Conservation (phyloP, 768 basidiomycete species). For the Dentipellis sp. region DNA sequence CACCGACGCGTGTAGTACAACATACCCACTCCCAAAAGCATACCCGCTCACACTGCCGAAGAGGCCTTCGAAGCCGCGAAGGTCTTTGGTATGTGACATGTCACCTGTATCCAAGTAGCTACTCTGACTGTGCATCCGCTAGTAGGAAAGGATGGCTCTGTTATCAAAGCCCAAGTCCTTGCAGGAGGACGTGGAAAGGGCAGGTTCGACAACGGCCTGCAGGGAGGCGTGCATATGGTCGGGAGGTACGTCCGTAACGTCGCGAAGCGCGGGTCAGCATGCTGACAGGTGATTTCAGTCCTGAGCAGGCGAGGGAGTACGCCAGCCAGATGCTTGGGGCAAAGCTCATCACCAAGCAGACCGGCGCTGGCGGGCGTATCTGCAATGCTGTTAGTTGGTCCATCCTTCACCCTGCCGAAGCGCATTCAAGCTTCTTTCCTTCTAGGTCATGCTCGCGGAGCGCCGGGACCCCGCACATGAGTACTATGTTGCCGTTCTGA, state of each 20-base stretch:
- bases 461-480: slow-evolving; percentile 89
- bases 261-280: background rate
- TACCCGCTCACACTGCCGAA: slow-evolving; percentile 77
- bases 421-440: background rate
- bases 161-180: slow-evolving; percentile 98
- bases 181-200: slow-evolving; percentile 99
- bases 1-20: slow-evolving; percentile 60
- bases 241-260: slow-evolving; percentile 46
- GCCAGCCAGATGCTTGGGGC: slow-evolving; percentile 92
- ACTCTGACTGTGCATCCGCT: background rate
- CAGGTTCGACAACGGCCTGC: slow-evolving; percentile 89
- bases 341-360: slow-evolving; percentile 97
- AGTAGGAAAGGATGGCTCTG: slow-evolving; percentile 66
- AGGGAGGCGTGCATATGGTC: slow-evolving; percentile 95
- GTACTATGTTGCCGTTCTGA: slow-evolving; percentile 95
- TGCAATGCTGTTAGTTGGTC: slow-evolving; percentile 78
- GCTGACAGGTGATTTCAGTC: slow-evolving; percentile 37
- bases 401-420: background rate
- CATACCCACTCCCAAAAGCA: slow-evolving; percentile 87
- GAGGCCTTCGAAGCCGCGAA: slow-evolving; percentile 87
- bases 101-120: too few species aligned
- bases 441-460: slow-evolving; percentile 95
- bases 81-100: slow-evolving; percentile 49
- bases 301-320: slow-evolving; percentile 70
- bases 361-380: slow-evolving; percentile 81